These are phyloP conservation scores for Leucocoprinus sp. DNA, from an alignment of 768 basidiomycete species.

Conservation along the genomic window DNA sequence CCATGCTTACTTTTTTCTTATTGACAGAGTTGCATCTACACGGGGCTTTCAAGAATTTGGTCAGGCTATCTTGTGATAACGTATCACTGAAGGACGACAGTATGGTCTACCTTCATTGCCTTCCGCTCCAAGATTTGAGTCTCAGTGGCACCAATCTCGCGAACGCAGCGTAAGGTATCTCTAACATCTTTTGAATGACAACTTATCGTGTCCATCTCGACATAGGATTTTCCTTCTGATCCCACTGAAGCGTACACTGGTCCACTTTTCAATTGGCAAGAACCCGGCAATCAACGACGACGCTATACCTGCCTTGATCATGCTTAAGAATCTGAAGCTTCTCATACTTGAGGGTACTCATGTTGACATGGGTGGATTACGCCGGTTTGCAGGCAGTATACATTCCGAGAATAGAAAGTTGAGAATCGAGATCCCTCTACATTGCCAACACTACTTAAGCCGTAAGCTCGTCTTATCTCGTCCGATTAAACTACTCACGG, in stretches of 20 bases:
- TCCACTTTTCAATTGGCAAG: conserved; percentile 39
- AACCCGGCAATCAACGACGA: conserved; percentile 52
- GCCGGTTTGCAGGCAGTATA: conserved; percentile 27
- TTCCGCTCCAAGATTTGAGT: conserved; percentile 1
- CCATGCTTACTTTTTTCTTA: not conserved
- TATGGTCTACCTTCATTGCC: conserved; percentile 2
- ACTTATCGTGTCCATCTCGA: not conserved
- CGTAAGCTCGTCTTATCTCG: conserved; percentile 26
- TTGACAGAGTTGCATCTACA: conserved; percentile 2
- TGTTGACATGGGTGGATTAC: conserved; percentile 50
- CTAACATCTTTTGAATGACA: not conserved
- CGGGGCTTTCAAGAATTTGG: conserved; percentile 1
- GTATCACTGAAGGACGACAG: not conserved
- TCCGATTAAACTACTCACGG: not conserved
- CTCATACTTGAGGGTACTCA: conserved; percentile 47
- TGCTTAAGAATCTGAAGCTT: conserved; percentile 38
- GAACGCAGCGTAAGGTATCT: conserved; percentile 47
- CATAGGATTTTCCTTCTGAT: conserved; percentile 50
- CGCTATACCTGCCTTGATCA: conserved; percentile 43
- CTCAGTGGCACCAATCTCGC: conserved; percentile 39
- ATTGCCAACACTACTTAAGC: conserved; percentile 46
- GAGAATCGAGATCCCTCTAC: conserved; percentile 44
- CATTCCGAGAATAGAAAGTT: conserved; percentile 30
- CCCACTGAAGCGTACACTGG: conserved; percentile 45
- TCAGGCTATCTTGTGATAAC: not conserved